phyloP scores from a whole-genome alignment of 768 basidiomycete genomes.

The Neoboletus subvelutipes region DNA sequence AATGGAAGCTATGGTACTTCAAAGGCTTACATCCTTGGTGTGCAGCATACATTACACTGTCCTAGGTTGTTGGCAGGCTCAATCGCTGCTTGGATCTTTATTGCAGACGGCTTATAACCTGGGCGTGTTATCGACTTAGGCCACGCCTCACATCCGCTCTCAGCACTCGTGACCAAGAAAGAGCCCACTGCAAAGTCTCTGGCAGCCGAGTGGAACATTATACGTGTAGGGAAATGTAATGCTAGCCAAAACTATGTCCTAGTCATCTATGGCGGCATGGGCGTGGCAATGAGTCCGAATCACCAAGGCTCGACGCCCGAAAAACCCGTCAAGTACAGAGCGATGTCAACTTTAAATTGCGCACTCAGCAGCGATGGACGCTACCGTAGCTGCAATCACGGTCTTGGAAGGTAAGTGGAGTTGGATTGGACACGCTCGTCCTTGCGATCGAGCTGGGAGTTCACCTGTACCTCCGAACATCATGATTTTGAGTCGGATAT shows the following conservation, averaged over 20 bases:
- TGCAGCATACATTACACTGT: too few species aligned
- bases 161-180: conserved; percentile 6
- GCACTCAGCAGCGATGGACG: conserved; percentile 81
- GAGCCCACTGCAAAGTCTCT: neutral
- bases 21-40: too few species aligned
- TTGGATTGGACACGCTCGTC: neutral
- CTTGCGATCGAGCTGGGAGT: neutral
- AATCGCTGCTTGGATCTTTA: too few species aligned
- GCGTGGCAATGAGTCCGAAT: conserved; percentile 66
- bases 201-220: neutral
- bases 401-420: conserved; percentile 61
- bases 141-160: neutral
- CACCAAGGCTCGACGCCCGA: conserved; percentile 57
- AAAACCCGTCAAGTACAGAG: conserved; percentile 56
- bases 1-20: too few species aligned
- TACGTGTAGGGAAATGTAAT: conserved; percentile 6
- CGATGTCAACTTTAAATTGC: conserved; percentile 45
- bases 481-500: neutral
- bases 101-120: too few species aligned
- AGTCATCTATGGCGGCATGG: conserved; percentile 80
- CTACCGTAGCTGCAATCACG: conserved; percentile 70
- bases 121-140: too few species aligned
- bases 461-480: neutral
- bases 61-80: too few species aligned
- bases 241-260: conserved; percentile 39